Base-by-base conservation (phyloP, 768 basidiomycete species). In the Sarcodon sp. region DNA sequence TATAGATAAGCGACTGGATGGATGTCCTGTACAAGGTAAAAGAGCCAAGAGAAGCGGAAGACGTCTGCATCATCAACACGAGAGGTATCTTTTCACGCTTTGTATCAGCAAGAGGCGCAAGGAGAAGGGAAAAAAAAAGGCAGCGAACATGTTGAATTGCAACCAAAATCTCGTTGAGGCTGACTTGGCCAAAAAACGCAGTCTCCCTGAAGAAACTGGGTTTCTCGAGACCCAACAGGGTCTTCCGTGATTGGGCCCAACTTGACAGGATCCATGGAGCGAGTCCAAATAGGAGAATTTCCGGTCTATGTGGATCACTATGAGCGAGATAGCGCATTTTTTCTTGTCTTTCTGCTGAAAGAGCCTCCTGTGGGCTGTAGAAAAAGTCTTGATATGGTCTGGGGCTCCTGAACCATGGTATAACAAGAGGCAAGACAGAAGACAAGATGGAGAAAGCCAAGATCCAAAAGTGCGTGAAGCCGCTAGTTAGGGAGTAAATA, bases 261-360 rank as follows among this genome's bases (percentile, higher is more conserved):
- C 78, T 76, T 48, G 76, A 71, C 50, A 92, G 65, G 47, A 92
- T 81, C 90, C 89, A 93, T 35, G 86, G 81, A 9, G 79, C 81
- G 12, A 93, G 71, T 4, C 86, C 86, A 61, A 90, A 93, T 3
- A 92, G 69, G 33, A 81, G 69, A 33, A 92, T 73, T 61, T 93
- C 89, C 12, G 83, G 79, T n/a, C 87, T 80, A 60, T 86, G 79
- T 0, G 66, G 57, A 35, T 87, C 87, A 57, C 77, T 83, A 61
- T 84, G 78, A 0, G 80, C 88, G 35, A 91, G 66, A 55, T 73
- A 77, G 7, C 84, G 78, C 71, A 89, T 76, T 38, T 73, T 75
- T 57, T 89, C 86, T 57, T 83, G 82, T 37, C 77, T 77, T 46
- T 83, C 80, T 21, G 77, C 75, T 3, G 80, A 73, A 9, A 74